Conservation (phyloP, 2,329 filamentous ascomycete genomes). For the Pseudogymnoascus sp. region DNA sequence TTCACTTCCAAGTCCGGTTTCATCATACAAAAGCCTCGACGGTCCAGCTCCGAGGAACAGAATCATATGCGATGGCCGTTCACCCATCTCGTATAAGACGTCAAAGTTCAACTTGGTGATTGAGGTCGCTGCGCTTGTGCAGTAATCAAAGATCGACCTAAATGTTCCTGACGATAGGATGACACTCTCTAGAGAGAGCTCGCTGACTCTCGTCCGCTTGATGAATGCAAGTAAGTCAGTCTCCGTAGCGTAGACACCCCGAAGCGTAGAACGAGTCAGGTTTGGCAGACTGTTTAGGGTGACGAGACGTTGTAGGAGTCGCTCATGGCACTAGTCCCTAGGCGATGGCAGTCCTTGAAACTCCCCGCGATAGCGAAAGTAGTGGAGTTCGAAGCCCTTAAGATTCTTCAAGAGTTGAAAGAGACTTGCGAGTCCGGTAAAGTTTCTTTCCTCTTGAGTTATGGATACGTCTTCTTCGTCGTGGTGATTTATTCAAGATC, state of each 20-base stretch:
- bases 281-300: not conserved
- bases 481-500: not conserved
- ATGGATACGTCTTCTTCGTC: not conserved
- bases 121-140: not conserved
- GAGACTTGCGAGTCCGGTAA: not conserved
- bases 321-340: not conserved
- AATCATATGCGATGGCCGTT: no score
- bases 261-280: not conserved
- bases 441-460: not conserved
- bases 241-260: not conserved
- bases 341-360: not conserved
- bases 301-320: not conserved
- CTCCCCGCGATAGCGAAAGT: not conserved
- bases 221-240: not conserved
- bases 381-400: not conserved
- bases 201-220: not conserved
- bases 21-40: not conserved
- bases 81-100: not conserved
- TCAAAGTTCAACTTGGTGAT: not conserved
- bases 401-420: not conserved
- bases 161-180: not conserved
- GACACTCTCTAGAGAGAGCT: not conserved
- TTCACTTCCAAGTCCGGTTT: no score
- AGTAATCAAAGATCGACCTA: not conserved
- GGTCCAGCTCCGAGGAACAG: not conserved